Base-by-base conservation (phyloP, 2,329 filamentous ascomycete species). In the Claviceps sp. region DNA sequence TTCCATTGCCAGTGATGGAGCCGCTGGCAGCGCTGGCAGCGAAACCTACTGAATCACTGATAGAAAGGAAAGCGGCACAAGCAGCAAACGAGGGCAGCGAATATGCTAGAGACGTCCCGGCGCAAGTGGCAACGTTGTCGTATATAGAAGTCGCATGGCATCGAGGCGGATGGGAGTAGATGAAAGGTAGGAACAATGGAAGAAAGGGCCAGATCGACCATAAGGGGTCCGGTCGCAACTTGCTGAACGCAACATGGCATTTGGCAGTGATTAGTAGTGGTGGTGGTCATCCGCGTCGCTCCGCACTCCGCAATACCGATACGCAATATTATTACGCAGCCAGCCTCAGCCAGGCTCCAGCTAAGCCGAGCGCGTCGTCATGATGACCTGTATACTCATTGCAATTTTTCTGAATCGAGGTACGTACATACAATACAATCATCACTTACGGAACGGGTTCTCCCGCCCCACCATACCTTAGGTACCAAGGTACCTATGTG, bases 1-100 rank as follows among this genome's bases (percentile, higher is more conserved):
- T 22, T 48, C 51, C 56, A 57, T 57, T 18, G 41, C 36, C 37
- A 37, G 24, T 9, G n/a, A 22, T 13, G 26, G 37, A 36, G 22
- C 13, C 5, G 18, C 42, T 16, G 5, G 40, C 24, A 49, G 30
- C 5, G 18, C 42, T 16, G 5, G 40, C 24, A 49, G 30, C 40
- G 26, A 18, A 11, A 41, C 14, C 16, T 38, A 20, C 22, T n/a
- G n/a, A n/a, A n/a, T n/a, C n/a, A n/a, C n/a, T 9, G n/a, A n/a
- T n/a, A 46, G 20, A 43, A 13, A 6, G 34, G 3, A 36, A 14
- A 18, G n/a, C 11, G 14, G 5, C 13, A 37, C 6, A n/a, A 24
- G 18, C 47, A 36, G 41, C 14, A 30, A 46, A 34, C 11, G 30
- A 49, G 20, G 40, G 24, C 16, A 30, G 18, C 8, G 8, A 20